Evolutionary conservation across 2,329 filamentous ascomycete species (phyloP).

Genomic region (Chrysoporthe deuterocubensis): DNA sequence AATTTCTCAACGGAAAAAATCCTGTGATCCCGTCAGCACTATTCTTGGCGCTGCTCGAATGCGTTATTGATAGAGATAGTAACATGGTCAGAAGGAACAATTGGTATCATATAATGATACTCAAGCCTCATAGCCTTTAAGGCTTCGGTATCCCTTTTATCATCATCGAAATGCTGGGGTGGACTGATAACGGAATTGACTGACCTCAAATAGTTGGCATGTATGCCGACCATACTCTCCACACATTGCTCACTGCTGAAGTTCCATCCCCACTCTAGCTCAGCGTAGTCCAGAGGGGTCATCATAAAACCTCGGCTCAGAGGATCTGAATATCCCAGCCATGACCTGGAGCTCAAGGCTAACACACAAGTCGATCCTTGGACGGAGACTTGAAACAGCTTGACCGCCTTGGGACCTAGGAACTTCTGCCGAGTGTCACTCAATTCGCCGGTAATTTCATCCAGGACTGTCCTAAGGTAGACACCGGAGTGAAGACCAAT

Average conservation of each 20-base stretch:
- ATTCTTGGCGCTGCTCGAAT: neutral
- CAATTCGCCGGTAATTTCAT: constrained; percentile 93
- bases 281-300: constrained; percentile 86
- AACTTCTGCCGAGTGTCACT: constrained; percentile 95
- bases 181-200: constrained; percentile 39
- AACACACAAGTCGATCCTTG: constrained; percentile 84
- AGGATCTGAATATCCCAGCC: constrained; percentile 91
- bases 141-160: constrained; percentile 27
- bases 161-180: constrained; percentile 17
- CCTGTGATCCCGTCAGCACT: constrained; percentile 50
- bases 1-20: constrained; percentile 92
- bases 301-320: constrained; percentile 88
- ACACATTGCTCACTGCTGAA: constrained; percentile 94
- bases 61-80: neutral
- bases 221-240: constrained; percentile 92
- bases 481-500: constrained; percentile 96
- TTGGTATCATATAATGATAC: constrained; percentile 69
- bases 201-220: constrained; percentile 85
- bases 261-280: constrained; percentile 92
- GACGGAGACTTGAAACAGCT: constrained; percentile 88
- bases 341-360: constrained; percentile 90
- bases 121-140: constrained; percentile 62
- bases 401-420: constrained; percentile 86
- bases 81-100: constrained; percentile 87
- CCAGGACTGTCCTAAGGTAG: constrained; percentile 91